These are phyloP conservation scores for Poronia punctata DNA, from an alignment of 495 filamentous ascomycete species.

Conservation along the genomic window DNA sequence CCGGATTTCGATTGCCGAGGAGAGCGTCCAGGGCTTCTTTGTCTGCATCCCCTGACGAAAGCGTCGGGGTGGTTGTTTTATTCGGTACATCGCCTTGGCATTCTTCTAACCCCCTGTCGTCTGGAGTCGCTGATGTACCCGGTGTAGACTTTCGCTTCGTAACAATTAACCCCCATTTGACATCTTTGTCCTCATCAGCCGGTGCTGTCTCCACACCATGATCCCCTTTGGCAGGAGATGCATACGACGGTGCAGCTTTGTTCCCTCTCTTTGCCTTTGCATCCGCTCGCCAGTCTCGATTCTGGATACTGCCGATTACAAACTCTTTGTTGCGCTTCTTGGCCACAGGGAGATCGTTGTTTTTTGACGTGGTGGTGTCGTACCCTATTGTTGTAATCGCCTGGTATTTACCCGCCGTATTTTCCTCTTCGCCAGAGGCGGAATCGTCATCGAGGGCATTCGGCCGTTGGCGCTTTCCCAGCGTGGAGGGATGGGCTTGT, in stretches of 20 bases:
- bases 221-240: constrained; percentile 17
- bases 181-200: constrained; percentile 28
- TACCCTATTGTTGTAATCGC: constrained; percentile 32
- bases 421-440: constrained; percentile 27
- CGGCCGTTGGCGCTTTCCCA: constrained; percentile 34
- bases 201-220: constrained; percentile 28
- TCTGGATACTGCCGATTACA: constrained; percentile 59
- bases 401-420: constrained; percentile 23
- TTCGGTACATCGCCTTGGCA: constrained; percentile 16
- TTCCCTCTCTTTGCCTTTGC: constrained; percentile 39
- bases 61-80: constrained; percentile 25
- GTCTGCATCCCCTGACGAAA: constrained; percentile 50
- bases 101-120: constrained; percentile 17
- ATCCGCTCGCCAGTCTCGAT: constrained; percentile 68
- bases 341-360: constrained; percentile 1
- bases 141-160: constrained; percentile 23
- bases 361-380: constrained; percentile 15
- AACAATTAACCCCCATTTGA: constrained; percentile 40
- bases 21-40: constrained; percentile 77
- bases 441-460: constrained; percentile 25
- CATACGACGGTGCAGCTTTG: constrained; percentile 47
- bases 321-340: constrained; percentile 27
- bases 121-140: constrained; percentile 7
- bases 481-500: constrained; percentile 25
- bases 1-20: constrained; percentile 42